phyloP scores from a whole-genome alignment of 345 rosid genomes.

The Stellera chamaejasme region DNA sequence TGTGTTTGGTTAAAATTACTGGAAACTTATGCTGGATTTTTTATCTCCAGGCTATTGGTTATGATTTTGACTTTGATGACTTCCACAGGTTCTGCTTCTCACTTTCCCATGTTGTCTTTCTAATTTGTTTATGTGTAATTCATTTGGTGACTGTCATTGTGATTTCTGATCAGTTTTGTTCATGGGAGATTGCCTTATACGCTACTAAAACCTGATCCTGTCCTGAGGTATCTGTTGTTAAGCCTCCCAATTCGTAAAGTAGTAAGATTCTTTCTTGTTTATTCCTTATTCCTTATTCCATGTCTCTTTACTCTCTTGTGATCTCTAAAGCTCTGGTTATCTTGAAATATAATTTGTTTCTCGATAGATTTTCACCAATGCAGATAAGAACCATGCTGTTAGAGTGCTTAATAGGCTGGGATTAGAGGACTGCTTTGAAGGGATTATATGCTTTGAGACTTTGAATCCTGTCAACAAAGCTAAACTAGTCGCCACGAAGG shows the following conservation, averaged over 20 bases:
- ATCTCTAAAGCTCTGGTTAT: neutral
- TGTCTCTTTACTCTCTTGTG: neutral
- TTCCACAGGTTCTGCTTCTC: constrained; percentile 54
- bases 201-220: constrained; percentile 75
- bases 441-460: constrained; percentile 81
- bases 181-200: constrained; percentile 87
- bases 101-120: neutral
- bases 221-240: constrained; percentile 64
- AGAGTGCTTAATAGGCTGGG: constrained; percentile 73
- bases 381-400: constrained; percentile 69
- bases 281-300: neutral
- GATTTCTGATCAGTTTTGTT: constrained; percentile 45
- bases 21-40: neutral
- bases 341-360: neutral
- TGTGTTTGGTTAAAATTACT: no score
- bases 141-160: neutral
- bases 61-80: constrained; percentile 67
- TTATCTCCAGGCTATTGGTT: constrained; percentile 69
- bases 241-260: constrained; percentile 82
- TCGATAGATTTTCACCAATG: constrained; percentile 72
- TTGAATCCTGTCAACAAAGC: constrained; percentile 45
- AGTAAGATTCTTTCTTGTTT: constrained; percentile 34
- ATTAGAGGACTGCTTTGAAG: constrained; percentile 82
- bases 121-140: neutral
- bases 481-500: constrained; percentile 15